Evolutionary conservation across 2,329 filamentous ascomycete species (phyloP).

Genomic region (Colletotrichum destructivum): DNA sequence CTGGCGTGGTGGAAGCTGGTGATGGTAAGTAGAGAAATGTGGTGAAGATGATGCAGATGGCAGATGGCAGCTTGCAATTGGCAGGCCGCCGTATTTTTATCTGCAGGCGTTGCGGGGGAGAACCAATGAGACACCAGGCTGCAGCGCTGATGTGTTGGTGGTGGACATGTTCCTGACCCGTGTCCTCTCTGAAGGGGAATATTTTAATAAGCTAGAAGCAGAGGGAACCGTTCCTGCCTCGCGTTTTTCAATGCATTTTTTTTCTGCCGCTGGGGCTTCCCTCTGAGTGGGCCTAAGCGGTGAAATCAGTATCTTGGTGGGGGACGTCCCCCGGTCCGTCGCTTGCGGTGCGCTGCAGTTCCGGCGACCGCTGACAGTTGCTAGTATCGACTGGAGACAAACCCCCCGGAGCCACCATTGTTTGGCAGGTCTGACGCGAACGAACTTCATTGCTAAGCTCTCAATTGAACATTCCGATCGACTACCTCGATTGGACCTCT

Average conservation of each 20-base stretch:
- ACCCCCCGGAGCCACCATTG: neutral
- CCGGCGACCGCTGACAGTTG: constrained; percentile 25
- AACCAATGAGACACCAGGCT: constrained; percentile 42
- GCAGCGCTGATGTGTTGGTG: constrained; percentile 39
- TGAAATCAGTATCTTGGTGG: constrained; percentile 27
- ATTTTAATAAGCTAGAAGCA: constrained; percentile 34
- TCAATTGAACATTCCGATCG: neutral
- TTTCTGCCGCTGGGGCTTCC: constrained; percentile 37
- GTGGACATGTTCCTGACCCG: constrained; percentile 41
- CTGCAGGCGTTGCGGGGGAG: constrained; percentile 35
- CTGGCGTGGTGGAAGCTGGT: constrained; percentile 3
- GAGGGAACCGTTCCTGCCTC: constrained; percentile 31
- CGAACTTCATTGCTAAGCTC: neutral
- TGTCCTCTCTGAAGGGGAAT: constrained; percentile 39
- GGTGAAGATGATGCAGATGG: constrained; percentile 17
- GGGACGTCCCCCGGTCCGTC: constrained; percentile 9
- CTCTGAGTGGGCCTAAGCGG: constrained; percentile 31
- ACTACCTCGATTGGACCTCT: no score
- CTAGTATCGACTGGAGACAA: no score
- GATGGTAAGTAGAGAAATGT: constrained; percentile 20
- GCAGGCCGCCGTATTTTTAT: constrained; percentile 24
- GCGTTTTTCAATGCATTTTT: constrained; percentile 36
- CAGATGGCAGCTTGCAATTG: constrained; percentile 35
- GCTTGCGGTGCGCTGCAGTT: neutral
- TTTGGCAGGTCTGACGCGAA: neutral